Base-by-base conservation (phyloP, 2,329 filamentous ascomycete genomes). In the Trichophyton schoenleinii region DNA sequence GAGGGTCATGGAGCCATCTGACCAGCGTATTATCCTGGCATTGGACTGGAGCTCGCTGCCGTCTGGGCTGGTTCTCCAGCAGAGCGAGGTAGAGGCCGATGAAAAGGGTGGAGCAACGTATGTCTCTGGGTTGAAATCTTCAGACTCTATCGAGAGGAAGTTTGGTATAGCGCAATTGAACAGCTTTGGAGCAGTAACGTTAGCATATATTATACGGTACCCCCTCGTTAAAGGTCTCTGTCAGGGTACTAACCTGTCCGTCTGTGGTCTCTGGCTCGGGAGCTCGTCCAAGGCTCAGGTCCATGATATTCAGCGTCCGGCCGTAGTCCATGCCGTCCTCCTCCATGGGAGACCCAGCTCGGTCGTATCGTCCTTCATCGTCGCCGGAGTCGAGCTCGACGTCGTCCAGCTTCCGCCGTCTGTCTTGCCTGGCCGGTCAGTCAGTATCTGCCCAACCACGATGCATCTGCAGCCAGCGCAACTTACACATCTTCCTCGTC, bases 11-110 rank as follows among this genome's bases (percentile, higher is more conserved):
- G 82, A 85, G 42, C 85, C 85, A 67, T 87, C 84, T 18, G 83
- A 84, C 85, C 85, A 87, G 64, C 81, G 80, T 58, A 87, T 77
- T 59, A 87, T 77, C 46, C 84, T 83, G 9, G 83, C 82, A 67
- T 87, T 87, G 5, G 83, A 86, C 68, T 87, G 84, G 13, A 86
- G 73, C 42, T 80, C 71, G 3, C 75, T 72, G 4, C 79, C 78
- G 61, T 85, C 75, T n/a, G 84, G 83, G 55, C 84, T 83, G 67
- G 80, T 80, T 59, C 85, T 81, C 84, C 84, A 87, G 67, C 84
- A 83, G 31, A 87, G 76, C 0, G 84, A 86, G 22, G 81, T 83
- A 60, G 83, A 79, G 44, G 85, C 84, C 9, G 83, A 85, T 60
- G 82, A 80, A 73, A 81, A 87, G 34, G 84, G 78, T 2, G 83